These are phyloP conservation scores for Dalbergia cochinchinensis DNA, from an alignment of 306 rosid species.

Conservation along the genomic window DNA sequence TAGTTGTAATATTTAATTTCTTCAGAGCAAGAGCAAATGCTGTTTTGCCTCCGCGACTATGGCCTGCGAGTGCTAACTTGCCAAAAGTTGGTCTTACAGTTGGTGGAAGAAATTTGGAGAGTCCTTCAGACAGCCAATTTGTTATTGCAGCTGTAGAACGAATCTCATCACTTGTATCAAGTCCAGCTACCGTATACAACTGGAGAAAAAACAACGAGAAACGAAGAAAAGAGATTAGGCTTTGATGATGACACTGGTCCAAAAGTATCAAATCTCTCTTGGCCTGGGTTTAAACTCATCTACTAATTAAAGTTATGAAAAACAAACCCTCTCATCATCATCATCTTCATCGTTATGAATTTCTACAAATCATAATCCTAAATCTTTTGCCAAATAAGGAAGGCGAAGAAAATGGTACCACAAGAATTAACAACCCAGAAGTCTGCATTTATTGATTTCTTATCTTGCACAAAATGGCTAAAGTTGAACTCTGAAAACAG, in stretches of 20 bases:
- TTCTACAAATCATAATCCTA: neutral
- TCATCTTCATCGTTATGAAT: too few relatives aligned
- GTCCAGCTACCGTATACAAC: conserved; percentile 73
- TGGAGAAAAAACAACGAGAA: conserved; percentile 29
- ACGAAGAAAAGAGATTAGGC: too few relatives aligned
- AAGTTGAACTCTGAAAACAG: neutral
- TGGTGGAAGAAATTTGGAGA: conserved; percentile 59
- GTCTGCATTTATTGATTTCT: neutral
- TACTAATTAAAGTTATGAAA: neutral
- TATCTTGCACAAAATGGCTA: neutral
- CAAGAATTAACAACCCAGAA: neutral
- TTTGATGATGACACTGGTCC: conserved; percentile 4
- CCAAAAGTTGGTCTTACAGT: conserved; percentile 57
- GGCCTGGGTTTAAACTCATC: neutral
- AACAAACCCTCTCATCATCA: neutral
- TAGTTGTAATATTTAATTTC: conserved; percentile 48
- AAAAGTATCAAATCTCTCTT: neutral
- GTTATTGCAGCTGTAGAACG: conserved; percentile 66
- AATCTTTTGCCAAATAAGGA: neutral
- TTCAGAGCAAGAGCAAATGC: conserved; percentile 77
- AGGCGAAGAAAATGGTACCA: conserved; percentile 16
- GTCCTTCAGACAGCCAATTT: conserved; percentile 76
- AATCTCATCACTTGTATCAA: conserved; percentile 70
- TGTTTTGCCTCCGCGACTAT: conserved; percentile 89
- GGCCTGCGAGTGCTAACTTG: conserved; percentile 77